Conservation (phyloP, 495 filamentous ascomycete genomes). For the Aspergillus conjunctus region DNA sequence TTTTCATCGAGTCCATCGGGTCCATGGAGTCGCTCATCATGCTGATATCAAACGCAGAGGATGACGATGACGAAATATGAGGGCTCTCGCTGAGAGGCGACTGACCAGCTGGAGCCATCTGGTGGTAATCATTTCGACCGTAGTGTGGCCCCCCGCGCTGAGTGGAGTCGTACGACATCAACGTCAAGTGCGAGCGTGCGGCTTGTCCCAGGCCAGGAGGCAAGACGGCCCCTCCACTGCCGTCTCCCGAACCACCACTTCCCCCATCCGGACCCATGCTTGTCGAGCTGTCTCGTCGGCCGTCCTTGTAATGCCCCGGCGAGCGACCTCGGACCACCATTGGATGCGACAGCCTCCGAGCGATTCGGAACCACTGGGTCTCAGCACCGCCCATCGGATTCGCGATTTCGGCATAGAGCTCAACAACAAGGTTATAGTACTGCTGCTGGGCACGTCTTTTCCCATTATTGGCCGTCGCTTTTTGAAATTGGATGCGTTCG, state of each 20-base stretch:
- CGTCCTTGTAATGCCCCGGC: constrained; percentile 90
- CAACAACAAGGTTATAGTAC: constrained; percentile 89
- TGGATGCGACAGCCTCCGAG: constrained; percentile 73
- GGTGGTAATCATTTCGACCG: constrained; percentile 39
- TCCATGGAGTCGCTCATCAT: constrained; percentile 47
- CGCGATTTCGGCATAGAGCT: constrained; percentile 78
- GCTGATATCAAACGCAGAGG: constrained; percentile 43
- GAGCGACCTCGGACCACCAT: constrained; percentile 94
- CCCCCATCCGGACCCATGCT: constrained; percentile 71
- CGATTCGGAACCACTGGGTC: constrained; percentile 71
- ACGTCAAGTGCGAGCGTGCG: constrained; percentile 37
- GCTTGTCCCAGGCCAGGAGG: constrained; percentile 40
- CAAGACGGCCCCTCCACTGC: constrained; percentile 31
- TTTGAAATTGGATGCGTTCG: constrained; percentile 95
- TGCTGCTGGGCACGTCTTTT: constrained; percentile 90
- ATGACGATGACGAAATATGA: constrained; percentile 48
- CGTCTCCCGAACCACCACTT: constrained; percentile 39
- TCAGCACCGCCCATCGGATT: constrained; percentile 36
- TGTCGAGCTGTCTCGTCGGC: constrained; percentile 68
- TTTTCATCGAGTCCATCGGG: constrained; percentile 45
- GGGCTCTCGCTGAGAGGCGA: constrained; percentile 47
- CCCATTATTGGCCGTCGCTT: constrained; percentile 94
- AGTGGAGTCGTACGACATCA: constrained; percentile 42
- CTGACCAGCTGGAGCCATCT: constrained; percentile 39
- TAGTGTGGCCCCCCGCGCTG: constrained; percentile 41